Evolutionary conservation across 768 basidiomycete species (phyloP).

Genomic region (Mrakia frigida): DNA sequence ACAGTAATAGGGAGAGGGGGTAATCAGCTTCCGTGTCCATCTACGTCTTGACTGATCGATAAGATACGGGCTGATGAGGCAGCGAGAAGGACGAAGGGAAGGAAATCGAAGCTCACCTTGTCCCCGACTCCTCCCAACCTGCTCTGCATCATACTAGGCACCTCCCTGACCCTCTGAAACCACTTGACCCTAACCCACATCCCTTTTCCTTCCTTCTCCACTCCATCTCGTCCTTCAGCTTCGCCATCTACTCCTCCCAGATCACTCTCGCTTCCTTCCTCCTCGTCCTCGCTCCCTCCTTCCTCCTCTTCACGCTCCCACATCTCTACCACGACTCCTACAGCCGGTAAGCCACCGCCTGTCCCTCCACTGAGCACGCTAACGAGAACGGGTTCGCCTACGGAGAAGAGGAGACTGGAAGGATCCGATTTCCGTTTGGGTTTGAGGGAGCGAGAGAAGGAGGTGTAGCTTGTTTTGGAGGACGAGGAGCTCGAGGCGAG

Average conservation of each 20-base stretch:
- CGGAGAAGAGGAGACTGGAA: background rate
- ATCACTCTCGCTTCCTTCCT: conserved; percentile 21
- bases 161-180: conserved; percentile 32
- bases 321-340: conserved; percentile 33
- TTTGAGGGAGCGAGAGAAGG: conserved; percentile 2
- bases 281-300: conserved; percentile 27
- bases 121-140: background rate
- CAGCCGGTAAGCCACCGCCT: conserved; percentile 10
- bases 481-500: background rate
- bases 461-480: conserved; percentile 7
- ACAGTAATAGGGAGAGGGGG: too few species aligned
- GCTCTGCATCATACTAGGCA: conserved; percentile 20
- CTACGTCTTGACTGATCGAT: too few species aligned
- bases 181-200: conserved; percentile 32
- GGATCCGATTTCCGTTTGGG: background rate
- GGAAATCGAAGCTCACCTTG: background rate
- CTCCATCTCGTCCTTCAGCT: conserved; percentile 32
- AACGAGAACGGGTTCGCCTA: conserved; percentile 28
- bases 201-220: conserved; percentile 38
- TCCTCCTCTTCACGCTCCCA: conserved; percentile 33
- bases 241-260: conserved; percentile 34
- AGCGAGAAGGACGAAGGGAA: background rate
- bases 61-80: too few species aligned
- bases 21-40: background rate
- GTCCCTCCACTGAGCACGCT: conserved; percentile 5